phyloP scores from a whole-genome alignment of 177 flowering plant genomes.

The Telopea speciosissima region DNA sequence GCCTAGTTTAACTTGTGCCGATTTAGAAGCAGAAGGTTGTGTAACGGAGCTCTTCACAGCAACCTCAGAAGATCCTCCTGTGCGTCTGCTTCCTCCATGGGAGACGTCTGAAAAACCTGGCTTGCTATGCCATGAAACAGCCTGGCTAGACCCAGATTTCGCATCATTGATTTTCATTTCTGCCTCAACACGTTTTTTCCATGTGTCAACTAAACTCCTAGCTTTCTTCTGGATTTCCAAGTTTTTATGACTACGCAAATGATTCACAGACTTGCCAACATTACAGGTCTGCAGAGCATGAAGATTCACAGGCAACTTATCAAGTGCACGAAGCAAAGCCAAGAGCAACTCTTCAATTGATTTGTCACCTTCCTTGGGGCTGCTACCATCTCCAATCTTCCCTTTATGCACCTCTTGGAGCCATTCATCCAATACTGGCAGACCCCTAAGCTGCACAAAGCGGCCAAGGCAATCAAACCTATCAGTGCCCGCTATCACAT shows the following conservation, averaged over 20 bases:
- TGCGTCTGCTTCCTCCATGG: conserved; percentile 47
- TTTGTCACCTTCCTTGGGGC: conserved; percentile 65
- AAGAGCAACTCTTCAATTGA: conserved; percentile 75
- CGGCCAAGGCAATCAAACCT: conserved; percentile 61
- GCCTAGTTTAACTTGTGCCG: conserved; percentile 34
- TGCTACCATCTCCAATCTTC: conserved; percentile 54
- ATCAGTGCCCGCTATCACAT: conserved; percentile 76
- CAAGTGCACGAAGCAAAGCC: conserved; percentile 83
- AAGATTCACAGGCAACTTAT: conserved; percentile 86
- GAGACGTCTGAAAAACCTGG: conserved; percentile 46
- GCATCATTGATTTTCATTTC: conserved; percentile 80
- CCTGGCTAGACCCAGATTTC: conserved; percentile 58
- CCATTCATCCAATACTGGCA: conserved; percentile 89
- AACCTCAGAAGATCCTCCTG: conserved; percentile 49
- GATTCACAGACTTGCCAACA: conserved; percentile 88
- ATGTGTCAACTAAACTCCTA: conserved; percentile 81
- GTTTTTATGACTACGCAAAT: conserved; percentile 73
- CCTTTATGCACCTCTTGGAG: conserved; percentile 91
- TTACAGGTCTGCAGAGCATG: conserved; percentile 75
- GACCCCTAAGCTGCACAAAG: conserved; percentile 80
- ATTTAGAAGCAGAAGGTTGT: conserved; percentile 50
- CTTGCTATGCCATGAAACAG: conserved; percentile 56
- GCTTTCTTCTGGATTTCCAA: conserved; percentile 88
- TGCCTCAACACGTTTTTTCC: conserved; percentile 96
- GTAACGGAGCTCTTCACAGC: conserved; percentile 45